Percentiles rank a stretch among this genome's conserved stretches.
Evolutionary conservation across 2,329 filamentous ascomycete species (phyloP).

Genomic region (Dactylonectria estremocensis): DNA sequence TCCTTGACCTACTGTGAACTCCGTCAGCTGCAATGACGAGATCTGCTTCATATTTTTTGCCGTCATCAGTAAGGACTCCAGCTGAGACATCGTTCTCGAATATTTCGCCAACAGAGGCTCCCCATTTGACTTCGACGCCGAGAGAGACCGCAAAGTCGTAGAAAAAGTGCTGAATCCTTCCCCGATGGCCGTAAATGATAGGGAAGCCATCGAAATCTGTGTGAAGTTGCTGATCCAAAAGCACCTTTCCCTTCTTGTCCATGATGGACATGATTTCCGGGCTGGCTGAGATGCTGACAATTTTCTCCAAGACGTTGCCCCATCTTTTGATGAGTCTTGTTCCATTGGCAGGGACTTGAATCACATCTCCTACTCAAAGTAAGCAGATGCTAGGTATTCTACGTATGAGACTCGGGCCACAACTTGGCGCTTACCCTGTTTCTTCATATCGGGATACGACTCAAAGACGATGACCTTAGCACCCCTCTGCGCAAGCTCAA

Average conservation of each 20-base stretch:
- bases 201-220: slow-evolving; percentile 12
- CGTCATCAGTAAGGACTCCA: not conserved
- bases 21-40: slow-evolving; percentile 18
- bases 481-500: slow-evolving; percentile 11
- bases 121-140: not conserved
- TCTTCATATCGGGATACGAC: slow-evolving; percentile 1
- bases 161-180: slow-evolving; percentile 6
- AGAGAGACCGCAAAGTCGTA: slow-evolving; percentile 10
- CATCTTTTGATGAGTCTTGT: slow-evolving; percentile 10
- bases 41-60: slow-evolving; percentile 13
- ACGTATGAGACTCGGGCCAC: not conserved
- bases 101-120: not conserved
- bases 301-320: slow-evolving; percentile 7
- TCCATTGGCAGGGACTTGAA: slow-evolving; percentile 14
- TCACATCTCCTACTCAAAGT: slow-evolving; percentile 4
- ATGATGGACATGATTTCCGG: slow-evolving; percentile 7
- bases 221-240: slow-evolving; percentile 8
- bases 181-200: slow-evolving; percentile 8
- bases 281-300: not conserved
- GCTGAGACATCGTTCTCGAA: not conserved
- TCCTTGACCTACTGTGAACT: slow-evolving; percentile 20
- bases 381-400: not conserved
- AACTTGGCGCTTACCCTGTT: not conserved
- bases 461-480: slow-evolving; percentile 10
- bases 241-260: slow-evolving; percentile 8